Evolutionary conservation across 2,329 filamentous ascomycete species (phyloP).

Genomic region (Trichoderma simmonsii): DNA sequence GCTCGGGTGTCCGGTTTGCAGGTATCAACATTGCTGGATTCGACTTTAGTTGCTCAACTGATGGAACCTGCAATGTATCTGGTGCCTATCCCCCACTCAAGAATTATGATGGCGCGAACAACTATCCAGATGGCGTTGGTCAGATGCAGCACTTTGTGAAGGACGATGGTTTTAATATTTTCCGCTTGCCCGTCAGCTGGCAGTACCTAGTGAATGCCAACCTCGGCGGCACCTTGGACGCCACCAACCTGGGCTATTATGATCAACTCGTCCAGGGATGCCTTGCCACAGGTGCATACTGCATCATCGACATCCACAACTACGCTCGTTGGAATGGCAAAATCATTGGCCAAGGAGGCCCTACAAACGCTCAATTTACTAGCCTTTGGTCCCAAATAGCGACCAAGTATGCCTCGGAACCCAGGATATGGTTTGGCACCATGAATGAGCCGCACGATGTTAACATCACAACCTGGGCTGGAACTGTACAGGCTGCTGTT

Average conservation of each 20-base stretch:
- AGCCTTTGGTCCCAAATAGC: slow-evolving; percentile 56
- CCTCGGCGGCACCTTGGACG: slow-evolving; percentile 46
- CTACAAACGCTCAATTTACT: slow-evolving; percentile 55
- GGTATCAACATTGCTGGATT: slow-evolving; percentile 12
- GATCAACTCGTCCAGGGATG: slow-evolving; percentile 53
- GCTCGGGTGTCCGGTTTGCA: not conserved
- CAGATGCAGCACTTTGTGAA: slow-evolving; percentile 55
- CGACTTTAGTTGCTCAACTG: slow-evolving; percentile 43
- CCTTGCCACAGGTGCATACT: slow-evolving; percentile 49
- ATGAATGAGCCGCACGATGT: slow-evolving; percentile 66
- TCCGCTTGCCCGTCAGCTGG: slow-evolving; percentile 50
- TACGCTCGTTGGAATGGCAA: slow-evolving; percentile 56
- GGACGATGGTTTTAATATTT: slow-evolving; percentile 49
- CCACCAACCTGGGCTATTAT: slow-evolving; percentile 45
- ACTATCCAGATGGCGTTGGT: slow-evolving; percentile 32
- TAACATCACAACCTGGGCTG: slow-evolving; percentile 53
- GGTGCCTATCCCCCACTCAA: slow-evolving; percentile 31
- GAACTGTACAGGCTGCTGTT: slow-evolving; percentile 57
- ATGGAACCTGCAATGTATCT: slow-evolving; percentile 30
- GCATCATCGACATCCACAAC: slow-evolving; percentile 55
- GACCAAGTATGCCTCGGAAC: slow-evolving; percentile 44
- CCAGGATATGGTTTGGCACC: slow-evolving; percentile 54
- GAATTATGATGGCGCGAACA: slow-evolving; percentile 27
- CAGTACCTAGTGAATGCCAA: slow-evolving; percentile 52
- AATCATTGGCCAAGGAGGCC: slow-evolving; percentile 62